These are phyloP conservation scores for Zychaea mexicana DNA, from an alignment of 371 early-diverging fungal genomes.

Conservation along the genomic window DNA sequence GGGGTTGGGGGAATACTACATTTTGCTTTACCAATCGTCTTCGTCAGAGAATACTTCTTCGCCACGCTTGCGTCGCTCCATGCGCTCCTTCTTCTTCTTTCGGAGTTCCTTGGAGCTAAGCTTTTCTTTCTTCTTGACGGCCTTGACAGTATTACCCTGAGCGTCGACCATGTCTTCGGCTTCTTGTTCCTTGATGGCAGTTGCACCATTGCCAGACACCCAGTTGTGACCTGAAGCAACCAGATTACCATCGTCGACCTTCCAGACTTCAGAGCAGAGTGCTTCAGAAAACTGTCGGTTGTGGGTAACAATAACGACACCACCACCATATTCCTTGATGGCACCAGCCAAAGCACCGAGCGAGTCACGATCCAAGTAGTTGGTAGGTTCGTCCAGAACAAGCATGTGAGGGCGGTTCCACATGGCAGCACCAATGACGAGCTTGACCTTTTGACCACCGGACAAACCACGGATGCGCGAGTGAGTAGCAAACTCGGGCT, in stretches of 20 bases:
- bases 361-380: constrained; percentile 79
- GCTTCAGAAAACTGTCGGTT: constrained; percentile 74
- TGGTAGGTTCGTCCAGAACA: constrained; percentile 90
- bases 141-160: constrained; percentile 53
- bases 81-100: constrained; percentile 61
- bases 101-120: constrained; percentile 51
- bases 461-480: constrained; percentile 84
- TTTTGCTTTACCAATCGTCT: constrained; percentile 39
- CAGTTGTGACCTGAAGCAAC: constrained; percentile 55
- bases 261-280: constrained; percentile 73
- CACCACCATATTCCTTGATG: constrained; percentile 71
- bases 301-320: constrained; percentile 79
- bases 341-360: constrained; percentile 73
- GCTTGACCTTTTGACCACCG: constrained; percentile 92
- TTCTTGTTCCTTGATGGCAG: constrained; percentile 37
- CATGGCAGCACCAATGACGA: constrained; percentile 85
- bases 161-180: constrained; percentile 49
- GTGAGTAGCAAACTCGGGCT: constrained; percentile 78
- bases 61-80: constrained; percentile 59
- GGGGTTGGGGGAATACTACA: background rate
- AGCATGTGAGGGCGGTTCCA: constrained; percentile 87
- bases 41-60: constrained; percentile 55
- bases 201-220: constrained; percentile 50
- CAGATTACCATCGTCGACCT: constrained; percentile 71
- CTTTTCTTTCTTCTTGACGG: constrained; percentile 48